phyloP scores from a whole-genome alignment of 1,284 basidiomycete species.

The Ustilago tritici region DNA sequence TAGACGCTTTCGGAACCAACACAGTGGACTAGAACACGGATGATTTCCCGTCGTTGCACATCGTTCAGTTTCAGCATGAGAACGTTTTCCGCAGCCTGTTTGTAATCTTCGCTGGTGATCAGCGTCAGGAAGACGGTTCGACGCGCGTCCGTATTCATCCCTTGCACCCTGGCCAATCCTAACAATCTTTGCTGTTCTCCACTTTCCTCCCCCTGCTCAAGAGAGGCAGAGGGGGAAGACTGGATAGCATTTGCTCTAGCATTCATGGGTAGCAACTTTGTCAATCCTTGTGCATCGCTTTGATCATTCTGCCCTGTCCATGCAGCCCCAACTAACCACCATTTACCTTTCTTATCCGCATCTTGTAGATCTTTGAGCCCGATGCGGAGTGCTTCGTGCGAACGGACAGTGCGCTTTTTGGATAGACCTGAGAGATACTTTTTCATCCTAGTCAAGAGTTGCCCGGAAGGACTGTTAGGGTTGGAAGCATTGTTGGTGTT shows the following conservation, averaged over 20 bases:
- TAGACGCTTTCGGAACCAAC: slow-evolving; percentile 77
- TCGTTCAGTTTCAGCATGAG: slow-evolving; percentile 85
- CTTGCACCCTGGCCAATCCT: slow-evolving; percentile 87
- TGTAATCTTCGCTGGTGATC: slow-evolving; percentile 85
- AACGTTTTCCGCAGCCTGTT: slow-evolving; percentile 89
- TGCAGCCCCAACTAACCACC: slow-evolving; percentile 98
- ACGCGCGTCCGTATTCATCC: slow-evolving; percentile 98
- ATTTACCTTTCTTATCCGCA: slow-evolving; percentile 89
- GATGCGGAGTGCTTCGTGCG: slow-evolving; percentile 59
- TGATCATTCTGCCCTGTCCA: slow-evolving; percentile 92
- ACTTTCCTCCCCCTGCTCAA: slow-evolving; percentile 70
- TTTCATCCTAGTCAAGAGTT: slow-evolving; percentile 52
- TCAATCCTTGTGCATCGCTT: slow-evolving; percentile 72
- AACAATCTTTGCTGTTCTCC: slow-evolving; percentile 74
- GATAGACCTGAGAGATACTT: slow-evolving; percentile 60
- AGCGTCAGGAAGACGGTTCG: slow-evolving; percentile 90
- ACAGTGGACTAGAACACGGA: slow-evolving; percentile 92
- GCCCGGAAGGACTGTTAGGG: slow-evolving; percentile 22
- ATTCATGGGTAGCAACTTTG: slow-evolving; percentile 49
- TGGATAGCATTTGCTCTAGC: slow-evolving; percentile 27
- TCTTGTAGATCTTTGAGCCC: slow-evolving; percentile 82
- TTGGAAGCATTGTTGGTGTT: slow-evolving; percentile 21
- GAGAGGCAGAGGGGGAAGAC: slow-evolving; percentile 4
- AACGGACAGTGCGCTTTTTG: slow-evolving; percentile 56
- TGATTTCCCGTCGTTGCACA: slow-evolving; percentile 91